Conservation (phyloP, 768 basidiomycete genomes). For the Kwoniella botswanensis region DNA sequence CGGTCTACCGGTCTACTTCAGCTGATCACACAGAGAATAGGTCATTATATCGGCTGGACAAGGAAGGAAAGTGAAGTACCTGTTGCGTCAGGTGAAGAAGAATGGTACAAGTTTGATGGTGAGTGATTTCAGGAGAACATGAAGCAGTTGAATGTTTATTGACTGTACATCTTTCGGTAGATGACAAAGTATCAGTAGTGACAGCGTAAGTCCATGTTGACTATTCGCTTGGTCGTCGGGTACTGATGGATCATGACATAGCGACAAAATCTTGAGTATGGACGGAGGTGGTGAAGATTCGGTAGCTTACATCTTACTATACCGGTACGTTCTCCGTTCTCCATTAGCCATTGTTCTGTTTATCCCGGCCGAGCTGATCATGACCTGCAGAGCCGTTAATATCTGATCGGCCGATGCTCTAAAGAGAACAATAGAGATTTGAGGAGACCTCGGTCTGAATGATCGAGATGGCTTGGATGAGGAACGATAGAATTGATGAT, state of each 20-base stretch:
- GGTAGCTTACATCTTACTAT: constrained; percentile 85
- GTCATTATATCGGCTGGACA: constrained; percentile 90
- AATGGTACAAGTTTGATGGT: constrained; percentile 91
- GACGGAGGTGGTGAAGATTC: constrained; percentile 93
- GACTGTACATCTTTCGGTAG: constrained; percentile 25
- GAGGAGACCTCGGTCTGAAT: not conserved
- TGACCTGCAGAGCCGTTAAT: not conserved
- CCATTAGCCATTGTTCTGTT: not conserved
- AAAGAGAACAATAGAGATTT: not conserved
- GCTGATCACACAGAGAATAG: constrained; percentile 29
- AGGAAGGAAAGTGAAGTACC: constrained; percentile 68
- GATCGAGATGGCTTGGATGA: not conserved
- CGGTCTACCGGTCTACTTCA: not conserved
- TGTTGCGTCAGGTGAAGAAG: constrained; percentile 68
- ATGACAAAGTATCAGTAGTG: constrained; percentile 87
- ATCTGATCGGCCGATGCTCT: not conserved
- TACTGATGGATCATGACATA: constrained; percentile 46
- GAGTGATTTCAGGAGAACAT: constrained; percentile 7
- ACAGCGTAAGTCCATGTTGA: constrained; percentile 30
- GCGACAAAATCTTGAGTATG: constrained; percentile 79
- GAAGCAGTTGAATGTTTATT: not conserved
- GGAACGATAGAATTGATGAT: not conserved
- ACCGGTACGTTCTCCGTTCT: constrained; percentile 54
- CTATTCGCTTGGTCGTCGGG: not conserved
- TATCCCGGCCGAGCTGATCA: constrained; percentile 7